Conservation (phyloP, 2,329 filamentous ascomycete species). For the Sphaerulina populicola region DNA sequence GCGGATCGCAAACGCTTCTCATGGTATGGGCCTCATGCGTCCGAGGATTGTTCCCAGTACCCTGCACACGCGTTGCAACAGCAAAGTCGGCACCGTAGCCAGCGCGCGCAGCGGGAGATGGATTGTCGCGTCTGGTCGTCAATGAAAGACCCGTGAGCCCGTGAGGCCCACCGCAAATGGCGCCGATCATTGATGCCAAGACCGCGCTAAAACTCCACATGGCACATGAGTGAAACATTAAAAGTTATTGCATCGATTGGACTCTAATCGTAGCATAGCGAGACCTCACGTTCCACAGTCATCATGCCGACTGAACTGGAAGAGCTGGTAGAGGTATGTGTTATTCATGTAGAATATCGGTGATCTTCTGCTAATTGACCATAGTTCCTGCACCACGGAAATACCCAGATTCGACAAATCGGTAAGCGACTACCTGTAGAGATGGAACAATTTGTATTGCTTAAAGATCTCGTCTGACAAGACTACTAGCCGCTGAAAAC, state of each 20-base stretch:
- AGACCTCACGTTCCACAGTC: background rate
- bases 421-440: conserved; percentile 40
- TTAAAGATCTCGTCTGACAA: conserved; percentile 14
- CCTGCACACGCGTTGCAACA: background rate
- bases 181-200: background rate
- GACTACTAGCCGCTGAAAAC: conserved; percentile 62
- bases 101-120: background rate
- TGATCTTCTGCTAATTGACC: conserved; percentile 13
- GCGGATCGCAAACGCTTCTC: conserved; percentile 12
- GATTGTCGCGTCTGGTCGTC: conserved; percentile 1
- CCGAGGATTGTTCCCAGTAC: background rate
- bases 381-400: conserved; percentile 35
- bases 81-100: background rate
- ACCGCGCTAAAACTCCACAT: background rate
- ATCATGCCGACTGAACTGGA: conserved; percentile 45
- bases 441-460: background rate
- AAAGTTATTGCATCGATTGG: conserved; percentile 3
- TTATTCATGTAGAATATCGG: background rate
- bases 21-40: conserved; percentile 13
- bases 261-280: background rate
- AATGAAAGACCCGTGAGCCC: background rate
- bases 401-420: conserved; percentile 78
- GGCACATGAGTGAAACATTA: conserved; percentile 3
- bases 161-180: background rate
- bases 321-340: conserved; percentile 33